Evolutionary conservation across 805 yeast species (phyloP).

Genomic region (Hanseniaspora hatyaiensis): DNA sequence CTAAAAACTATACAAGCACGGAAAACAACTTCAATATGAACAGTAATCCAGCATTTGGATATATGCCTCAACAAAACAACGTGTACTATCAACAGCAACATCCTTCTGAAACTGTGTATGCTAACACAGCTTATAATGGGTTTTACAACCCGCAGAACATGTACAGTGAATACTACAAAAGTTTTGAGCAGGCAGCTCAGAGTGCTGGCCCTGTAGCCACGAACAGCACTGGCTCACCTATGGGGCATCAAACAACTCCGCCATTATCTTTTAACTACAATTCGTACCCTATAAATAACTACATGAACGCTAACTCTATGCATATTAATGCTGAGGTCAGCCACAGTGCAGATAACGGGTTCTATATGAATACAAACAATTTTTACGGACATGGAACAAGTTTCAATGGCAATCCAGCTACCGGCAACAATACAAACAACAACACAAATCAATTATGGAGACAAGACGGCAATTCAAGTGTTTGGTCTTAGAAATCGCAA

Average conservation of each 20-base stretch:
- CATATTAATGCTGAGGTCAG: no score
- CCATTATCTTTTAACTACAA: neutral
- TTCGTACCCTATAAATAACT: neutral
- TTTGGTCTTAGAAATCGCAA: conserved; percentile 23
- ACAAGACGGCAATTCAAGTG: conserved; percentile 28
- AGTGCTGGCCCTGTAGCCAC: neutral
- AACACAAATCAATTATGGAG: conserved; percentile 24
- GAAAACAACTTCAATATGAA: no score
- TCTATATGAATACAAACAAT: neutral
- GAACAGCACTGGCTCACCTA: conserved; percentile 12
- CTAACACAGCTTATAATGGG: neutral
- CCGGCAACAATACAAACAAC: conserved; percentile 15
- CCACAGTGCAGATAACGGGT: neutral
- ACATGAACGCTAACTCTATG: no score
- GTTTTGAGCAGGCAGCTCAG: neutral
- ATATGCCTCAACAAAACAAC: neutral
- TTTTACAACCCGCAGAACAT: neutral
- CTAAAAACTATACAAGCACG: no score
- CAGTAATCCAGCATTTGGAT: neutral
- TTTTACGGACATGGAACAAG: neutral
- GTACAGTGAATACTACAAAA: conserved; percentile 12
- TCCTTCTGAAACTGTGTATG: no score
- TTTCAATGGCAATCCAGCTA: neutral
- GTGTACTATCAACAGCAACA: neutral
- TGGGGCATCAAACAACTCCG: neutral